Evolutionary conservation across 2,329 filamentous ascomycete genomes (phyloP).

Genomic region (Ophiosphaerella herpotricha): DNA sequence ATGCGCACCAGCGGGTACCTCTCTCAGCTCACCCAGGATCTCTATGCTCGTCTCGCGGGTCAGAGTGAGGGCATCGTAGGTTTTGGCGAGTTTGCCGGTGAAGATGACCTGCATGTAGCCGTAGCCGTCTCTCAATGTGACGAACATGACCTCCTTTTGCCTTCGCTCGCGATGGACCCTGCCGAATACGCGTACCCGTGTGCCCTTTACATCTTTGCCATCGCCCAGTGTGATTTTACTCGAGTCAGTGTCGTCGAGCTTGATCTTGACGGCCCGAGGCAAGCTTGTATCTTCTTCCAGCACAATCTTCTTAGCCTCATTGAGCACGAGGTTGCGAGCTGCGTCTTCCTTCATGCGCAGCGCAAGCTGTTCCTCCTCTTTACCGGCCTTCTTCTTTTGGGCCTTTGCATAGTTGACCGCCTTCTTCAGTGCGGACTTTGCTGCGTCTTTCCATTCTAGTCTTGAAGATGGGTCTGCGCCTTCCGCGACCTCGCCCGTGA

Average conservation of each 20-base stretch:
- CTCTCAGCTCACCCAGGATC: slow-evolving; percentile 80
- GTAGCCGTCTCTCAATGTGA: slow-evolving; percentile 84
- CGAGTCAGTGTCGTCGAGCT: slow-evolving; percentile 70
- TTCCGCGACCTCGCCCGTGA: slow-evolving; percentile 43
- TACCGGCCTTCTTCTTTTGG: slow-evolving; percentile 82
- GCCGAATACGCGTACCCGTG: slow-evolving; percentile 78
- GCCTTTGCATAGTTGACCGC: slow-evolving; percentile 73
- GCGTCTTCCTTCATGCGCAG: slow-evolving; percentile 74
- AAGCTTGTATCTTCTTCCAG: slow-evolving; percentile 72
- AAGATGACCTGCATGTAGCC: slow-evolving; percentile 85
- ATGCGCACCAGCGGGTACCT: slow-evolving; percentile 75
- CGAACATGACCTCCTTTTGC: slow-evolving; percentile 85
- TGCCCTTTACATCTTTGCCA: slow-evolving; percentile 63
- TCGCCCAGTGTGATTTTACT: slow-evolving; percentile 60
- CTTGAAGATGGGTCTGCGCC: slow-evolving; percentile 64
- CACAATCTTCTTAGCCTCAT: slow-evolving; percentile 80
- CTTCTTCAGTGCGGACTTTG: slow-evolving; percentile 86
- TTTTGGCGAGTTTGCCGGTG: slow-evolving; percentile 80
- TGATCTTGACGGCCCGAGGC: slow-evolving; percentile 75
- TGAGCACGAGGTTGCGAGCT: slow-evolving; percentile 71
- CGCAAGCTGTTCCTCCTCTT: slow-evolving; percentile 73
- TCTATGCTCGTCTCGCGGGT: slow-evolving; percentile 86
- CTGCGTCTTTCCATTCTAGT: slow-evolving; percentile 77
- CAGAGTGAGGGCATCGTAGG: slow-evolving; percentile 87
- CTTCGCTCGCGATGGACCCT: slow-evolving; percentile 79